These are phyloP conservation scores for Scutellaria barbata DNA, from an alignment of 257 asterid species.

Conservation along the genomic window DNA sequence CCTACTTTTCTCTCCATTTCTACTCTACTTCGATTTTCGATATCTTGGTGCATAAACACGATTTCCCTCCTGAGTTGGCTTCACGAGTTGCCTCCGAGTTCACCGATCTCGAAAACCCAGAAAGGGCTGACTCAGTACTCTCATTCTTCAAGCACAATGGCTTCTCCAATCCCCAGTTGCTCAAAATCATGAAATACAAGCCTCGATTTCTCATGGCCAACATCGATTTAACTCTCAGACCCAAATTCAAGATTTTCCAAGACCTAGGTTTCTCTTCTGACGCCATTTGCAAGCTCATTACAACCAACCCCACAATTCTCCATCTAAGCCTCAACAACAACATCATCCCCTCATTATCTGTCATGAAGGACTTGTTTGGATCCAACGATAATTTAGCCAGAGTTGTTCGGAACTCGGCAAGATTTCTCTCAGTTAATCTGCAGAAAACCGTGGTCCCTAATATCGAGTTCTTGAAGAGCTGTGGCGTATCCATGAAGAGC, in stretches of 20 bases:
- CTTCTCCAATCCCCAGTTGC: conserved; percentile 9
- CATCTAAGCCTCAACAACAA: background rate
- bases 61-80: conserved; percentile 39
- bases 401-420: background rate
- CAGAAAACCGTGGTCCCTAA: background rate
- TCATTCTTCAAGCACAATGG: conserved; percentile 13
- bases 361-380: background rate
- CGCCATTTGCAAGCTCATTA: background rate
- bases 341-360: background rate
- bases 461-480: background rate
- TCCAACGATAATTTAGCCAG: background rate
- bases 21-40: background rate
- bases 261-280: background rate
- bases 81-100: background rate
- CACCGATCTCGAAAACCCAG: background rate
- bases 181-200: background rate
- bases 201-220: background rate
- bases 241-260: background rate
- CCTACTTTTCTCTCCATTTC: background rate
- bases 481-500: background rate
- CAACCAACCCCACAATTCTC: background rate
- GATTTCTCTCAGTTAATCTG: background rate
- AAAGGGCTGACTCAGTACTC: conserved; percentile 8
- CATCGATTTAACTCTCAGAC: background rate
- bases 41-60: background rate